phyloP scores from a whole-genome alignment of 805 yeast species.

The Kuraishia floccosa region DNA sequence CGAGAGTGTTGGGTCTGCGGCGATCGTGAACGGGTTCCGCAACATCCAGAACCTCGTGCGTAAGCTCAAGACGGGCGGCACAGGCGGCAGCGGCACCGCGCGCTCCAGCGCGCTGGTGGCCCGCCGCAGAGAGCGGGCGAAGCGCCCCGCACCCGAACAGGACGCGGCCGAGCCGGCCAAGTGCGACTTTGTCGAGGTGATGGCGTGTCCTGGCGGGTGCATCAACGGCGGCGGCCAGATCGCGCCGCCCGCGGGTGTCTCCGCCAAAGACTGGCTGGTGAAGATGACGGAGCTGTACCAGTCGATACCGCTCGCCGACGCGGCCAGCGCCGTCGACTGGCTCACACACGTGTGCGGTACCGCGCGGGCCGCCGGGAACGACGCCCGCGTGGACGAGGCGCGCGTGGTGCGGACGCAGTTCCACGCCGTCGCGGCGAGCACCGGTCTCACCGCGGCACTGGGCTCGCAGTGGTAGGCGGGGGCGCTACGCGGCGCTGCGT shows the following conservation, averaged over 20 bases:
- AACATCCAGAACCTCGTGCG: conserved; percentile 92
- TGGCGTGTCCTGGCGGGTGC: conserved; percentile 99
- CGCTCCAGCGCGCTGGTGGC: conserved; percentile 24
- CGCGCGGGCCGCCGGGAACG: too few species aligned
- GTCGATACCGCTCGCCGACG: conserved; percentile 13
- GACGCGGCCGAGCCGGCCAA: conserved; percentile 36
- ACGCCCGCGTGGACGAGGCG: conserved; percentile 17
- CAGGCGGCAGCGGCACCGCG: conserved; percentile 6
- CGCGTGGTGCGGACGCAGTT: conserved; percentile 36
- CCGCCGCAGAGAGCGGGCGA: conserved; percentile 23
- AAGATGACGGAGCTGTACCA: conserved; percentile 23
- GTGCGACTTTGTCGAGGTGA: conserved; percentile 81
- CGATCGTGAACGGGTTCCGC: conserved; percentile 81
- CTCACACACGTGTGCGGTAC: too few species aligned
- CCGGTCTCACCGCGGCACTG: conserved; percentile 33
- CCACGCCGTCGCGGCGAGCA: conserved; percentile 38
- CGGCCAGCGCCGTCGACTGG: neutral
- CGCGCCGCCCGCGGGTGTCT: conserved; percentile 26
- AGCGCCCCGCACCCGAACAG: conserved; percentile 7
- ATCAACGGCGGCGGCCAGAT: conserved; percentile 95
- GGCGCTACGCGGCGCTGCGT: too few species aligned
- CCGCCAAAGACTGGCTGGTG: conserved; percentile 30
- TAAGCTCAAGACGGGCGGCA: conserved; percentile 44
- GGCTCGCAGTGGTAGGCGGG: conserved; percentile 43
- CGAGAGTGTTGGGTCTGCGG: conserved; percentile 35